phyloP scores from a whole-genome alignment of 2,329 filamentous ascomycete species.

The Diatrype stigma region DNA sequence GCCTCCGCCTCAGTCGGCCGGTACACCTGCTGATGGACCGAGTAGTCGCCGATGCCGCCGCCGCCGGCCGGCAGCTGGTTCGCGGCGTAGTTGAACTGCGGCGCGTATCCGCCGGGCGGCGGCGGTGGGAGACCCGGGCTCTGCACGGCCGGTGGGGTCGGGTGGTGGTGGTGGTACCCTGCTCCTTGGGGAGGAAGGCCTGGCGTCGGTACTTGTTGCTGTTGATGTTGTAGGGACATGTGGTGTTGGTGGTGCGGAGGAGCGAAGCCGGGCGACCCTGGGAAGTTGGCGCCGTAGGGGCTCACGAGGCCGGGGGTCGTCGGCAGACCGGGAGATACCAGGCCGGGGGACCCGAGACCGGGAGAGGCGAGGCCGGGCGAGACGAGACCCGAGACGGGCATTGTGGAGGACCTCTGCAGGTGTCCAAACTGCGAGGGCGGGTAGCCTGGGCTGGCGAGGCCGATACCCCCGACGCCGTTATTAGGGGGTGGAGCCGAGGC shows the following conservation, averaged over 20 bases:
- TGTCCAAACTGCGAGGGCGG: conserved; percentile 37
- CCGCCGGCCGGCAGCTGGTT: conserved; percentile 7
- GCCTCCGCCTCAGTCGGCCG: conserved; percentile 61
- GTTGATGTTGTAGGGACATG: conserved; percentile 31
- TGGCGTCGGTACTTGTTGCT: neutral
- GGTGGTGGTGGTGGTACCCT: conserved; percentile 20
- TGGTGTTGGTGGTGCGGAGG: conserved; percentile 32
- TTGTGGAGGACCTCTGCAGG: conserved; percentile 44
- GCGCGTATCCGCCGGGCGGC: conserved; percentile 52
- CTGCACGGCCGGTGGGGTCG: conserved; percentile 29
- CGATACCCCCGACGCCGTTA: conserved; percentile 7
- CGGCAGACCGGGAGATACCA: conserved; percentile 34
- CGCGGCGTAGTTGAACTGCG: conserved; percentile 44
- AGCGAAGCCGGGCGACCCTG: conserved; percentile 41
- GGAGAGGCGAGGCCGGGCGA: conserved; percentile 1
- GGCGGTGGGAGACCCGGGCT: conserved; percentile 35
- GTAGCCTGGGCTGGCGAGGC: conserved; percentile 40
- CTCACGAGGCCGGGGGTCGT: conserved; percentile 39
- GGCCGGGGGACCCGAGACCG: conserved; percentile 21
- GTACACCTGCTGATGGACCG: conserved; percentile 66
- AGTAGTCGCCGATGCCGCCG: conserved; percentile 5
- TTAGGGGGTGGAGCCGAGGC: neutral
- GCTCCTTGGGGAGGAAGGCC: neutral
- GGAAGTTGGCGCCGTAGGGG: conserved; percentile 43
- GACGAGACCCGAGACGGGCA: conserved; percentile 33